Conservation (phyloP, 2,329 filamentous ascomycete species). For the Pseudohalonectria lignicola region DNA sequence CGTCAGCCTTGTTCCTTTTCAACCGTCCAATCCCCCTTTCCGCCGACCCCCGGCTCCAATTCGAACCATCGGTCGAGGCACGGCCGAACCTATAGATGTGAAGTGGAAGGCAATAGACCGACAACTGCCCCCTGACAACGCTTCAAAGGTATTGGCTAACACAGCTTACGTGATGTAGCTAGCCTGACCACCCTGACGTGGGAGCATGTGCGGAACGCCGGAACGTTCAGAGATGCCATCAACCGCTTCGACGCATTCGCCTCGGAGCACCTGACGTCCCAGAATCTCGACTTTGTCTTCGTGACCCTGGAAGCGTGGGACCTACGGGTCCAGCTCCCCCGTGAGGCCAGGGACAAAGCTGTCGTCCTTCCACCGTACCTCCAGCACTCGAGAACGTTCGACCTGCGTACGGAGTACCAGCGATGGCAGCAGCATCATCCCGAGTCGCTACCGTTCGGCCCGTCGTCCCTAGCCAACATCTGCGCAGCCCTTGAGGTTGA, state of each 20-base stretch:
- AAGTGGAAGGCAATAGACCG: too few relatives aligned
- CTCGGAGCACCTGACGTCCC: slow-evolving; percentile 77
- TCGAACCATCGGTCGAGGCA: too few relatives aligned
- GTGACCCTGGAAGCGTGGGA: slow-evolving; percentile 98
- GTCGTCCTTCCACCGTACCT: slow-evolving; percentile 94
- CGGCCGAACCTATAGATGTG: too few relatives aligned
- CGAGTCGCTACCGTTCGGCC: slow-evolving; percentile 91
- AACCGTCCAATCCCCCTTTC: not conserved
- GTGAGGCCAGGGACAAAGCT: slow-evolving; percentile 95
- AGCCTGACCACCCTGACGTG: slow-evolving; percentile 96
- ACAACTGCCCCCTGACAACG: too few relatives aligned
- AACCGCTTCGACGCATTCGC: slow-evolving; percentile 91
- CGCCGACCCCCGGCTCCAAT: slow-evolving; percentile 6
- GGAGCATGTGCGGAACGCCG: slow-evolving; percentile 97
- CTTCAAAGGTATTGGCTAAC: too few relatives aligned
- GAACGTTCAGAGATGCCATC: slow-evolving; percentile 93
- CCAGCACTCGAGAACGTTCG: slow-evolving; percentile 95
- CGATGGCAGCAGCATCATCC: slow-evolving; percentile 98
- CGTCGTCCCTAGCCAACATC: slow-evolving; percentile 92
- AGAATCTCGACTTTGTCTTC: slow-evolving; percentile 95
- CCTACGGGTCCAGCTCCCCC: slow-evolving; percentile 90
- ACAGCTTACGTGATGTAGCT: slow-evolving; percentile 48
- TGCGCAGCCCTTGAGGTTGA: slow-evolving; percentile 97
- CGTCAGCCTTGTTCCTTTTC: too few relatives aligned
- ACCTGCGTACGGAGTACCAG: slow-evolving; percentile 94